Evolutionary conservation across 176 grass and related monocot genomes (phyloP), one percentile per base, ranked within the genome.

Genomic region (Musa acuminata): DNA sequence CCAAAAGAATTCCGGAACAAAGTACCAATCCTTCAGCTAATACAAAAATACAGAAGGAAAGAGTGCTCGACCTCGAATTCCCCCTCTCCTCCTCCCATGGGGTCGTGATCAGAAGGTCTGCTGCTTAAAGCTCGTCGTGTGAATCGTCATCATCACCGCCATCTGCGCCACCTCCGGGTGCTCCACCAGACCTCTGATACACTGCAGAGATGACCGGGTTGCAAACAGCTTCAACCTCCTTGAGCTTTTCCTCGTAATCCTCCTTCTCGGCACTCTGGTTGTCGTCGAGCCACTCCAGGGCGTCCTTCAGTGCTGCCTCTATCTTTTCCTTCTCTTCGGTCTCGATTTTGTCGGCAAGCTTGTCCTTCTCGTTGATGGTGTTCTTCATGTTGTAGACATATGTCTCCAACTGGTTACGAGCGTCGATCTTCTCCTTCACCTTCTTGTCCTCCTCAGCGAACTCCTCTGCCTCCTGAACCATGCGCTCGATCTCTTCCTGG

Each of bases 311-410:
- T 1, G 85, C 85, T 27, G 78, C 85, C 63, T 87, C 85, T 2
- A 87, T 75, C 76, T 87, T 87, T 75, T 87, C 85, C 76, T 87
- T 87, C 76, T 87, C 85, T 26, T 87, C 85, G 19, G 71, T 72
- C 75, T 87, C 85, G n/a, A 87, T 72, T 62, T 87, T 87, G 71
- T 87, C 85, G 1, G 85, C 80, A 0, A 87, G 64, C 23, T 87
- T 87, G 75, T 87, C 85, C 72, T 87, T 87, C 70, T 83, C 85
- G 8, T 74, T 69, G n/a, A 87, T 75, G 11, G 75, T 78, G 70
- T 87, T 87, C 85, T 87, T 87, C 85, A 87, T 87, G 80, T 87
- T 87, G 75, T 87, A 87, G 13, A 87, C 74, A 49, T 87, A 87
- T 21, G 85, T 87, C 76, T 87, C 85, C 16, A 87, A 62, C 24